Percentiles rank a stretch among this genome's conserved stretches.
Conservation (phyloP, 805 yeast genomes). For the Sugiyamaella lignohabitans region DNA sequence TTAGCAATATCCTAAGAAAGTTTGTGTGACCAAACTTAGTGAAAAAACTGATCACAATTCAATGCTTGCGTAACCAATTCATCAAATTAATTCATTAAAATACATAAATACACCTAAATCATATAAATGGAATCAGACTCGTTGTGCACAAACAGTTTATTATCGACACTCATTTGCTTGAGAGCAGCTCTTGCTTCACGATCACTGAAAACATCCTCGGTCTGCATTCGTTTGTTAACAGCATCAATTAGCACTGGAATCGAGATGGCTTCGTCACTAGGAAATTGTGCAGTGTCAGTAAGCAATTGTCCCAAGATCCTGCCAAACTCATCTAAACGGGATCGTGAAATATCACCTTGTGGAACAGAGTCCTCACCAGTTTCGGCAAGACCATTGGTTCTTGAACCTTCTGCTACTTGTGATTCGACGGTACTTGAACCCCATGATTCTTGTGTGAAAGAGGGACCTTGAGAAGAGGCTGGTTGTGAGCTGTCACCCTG, state of each 20-base stretch:
- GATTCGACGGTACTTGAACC: slow-evolving; percentile 10
- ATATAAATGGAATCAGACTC: slow-evolving; percentile 8
- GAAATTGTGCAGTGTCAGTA: slow-evolving; percentile 37
- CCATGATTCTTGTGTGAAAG: slow-evolving; percentile 19
- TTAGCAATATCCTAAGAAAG: too few relatives aligned
- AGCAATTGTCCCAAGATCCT: slow-evolving; percentile 43
- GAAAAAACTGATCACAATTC: too few relatives aligned
- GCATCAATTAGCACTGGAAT: slow-evolving; percentile 34
- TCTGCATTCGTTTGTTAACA: slow-evolving; percentile 39
- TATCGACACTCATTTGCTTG: slow-evolving; percentile 30
- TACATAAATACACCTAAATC: slow-evolving; percentile 1
- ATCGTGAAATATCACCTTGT: slow-evolving; percentile 41
- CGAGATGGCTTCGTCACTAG: slow-evolving; percentile 39
- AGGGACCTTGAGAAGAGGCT: not conserved
- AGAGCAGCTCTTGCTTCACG: slow-evolving; percentile 37
- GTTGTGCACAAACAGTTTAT: slow-evolving; percentile 29
- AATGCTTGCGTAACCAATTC: not conserved
- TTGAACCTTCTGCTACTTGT: slow-evolving; percentile 1
- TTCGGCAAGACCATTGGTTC: slow-evolving; percentile 15
- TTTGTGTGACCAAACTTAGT: too few relatives aligned
- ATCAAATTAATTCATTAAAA: not conserved
- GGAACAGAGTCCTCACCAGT: slow-evolving; percentile 15
- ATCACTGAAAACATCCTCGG: slow-evolving; percentile 34
- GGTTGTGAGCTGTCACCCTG: not conserved
- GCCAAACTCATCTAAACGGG: slow-evolving; percentile 43